Evolutionary conservation across 176 grass and related monocot species (phyloP).

Genomic region (Rhipidocladum racemiflorum): DNA sequence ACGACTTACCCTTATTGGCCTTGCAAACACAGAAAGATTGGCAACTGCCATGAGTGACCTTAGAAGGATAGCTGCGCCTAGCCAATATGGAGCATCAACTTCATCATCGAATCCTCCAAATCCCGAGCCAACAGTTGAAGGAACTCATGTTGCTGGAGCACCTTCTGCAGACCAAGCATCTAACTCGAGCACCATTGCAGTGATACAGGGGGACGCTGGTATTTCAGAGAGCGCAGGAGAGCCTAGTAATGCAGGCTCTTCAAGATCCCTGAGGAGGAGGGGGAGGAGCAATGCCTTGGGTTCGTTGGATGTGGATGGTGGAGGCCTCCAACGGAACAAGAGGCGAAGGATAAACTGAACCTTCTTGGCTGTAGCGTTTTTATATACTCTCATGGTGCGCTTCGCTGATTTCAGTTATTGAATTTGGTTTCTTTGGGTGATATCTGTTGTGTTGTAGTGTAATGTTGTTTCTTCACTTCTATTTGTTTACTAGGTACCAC

Average conservation of each 20-base stretch:
- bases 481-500: conserved; percentile 12
- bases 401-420: conserved; percentile 30
- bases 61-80: conserved; percentile 64
- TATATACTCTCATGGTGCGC: neutral
- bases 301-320: conserved; percentile 79
- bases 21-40: conserved; percentile 65
- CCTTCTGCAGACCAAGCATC: conserved; percentile 76
- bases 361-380: conserved; percentile 11
- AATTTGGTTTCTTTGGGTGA: conserved; percentile 25
- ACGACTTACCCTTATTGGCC: conserved; percentile 59
- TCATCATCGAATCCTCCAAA: conserved; percentile 55
- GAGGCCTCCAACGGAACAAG: conserved; percentile 52
- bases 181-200: conserved; percentile 82
- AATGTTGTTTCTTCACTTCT: neutral
- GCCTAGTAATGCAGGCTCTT: conserved; percentile 64
- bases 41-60: conserved; percentile 60
- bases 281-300: conserved; percentile 54
- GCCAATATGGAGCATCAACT: conserved; percentile 56
- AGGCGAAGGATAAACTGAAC: conserved; percentile 78
- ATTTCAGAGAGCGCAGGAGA: conserved; percentile 35
- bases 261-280: conserved; percentile 64
- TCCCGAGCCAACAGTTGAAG: conserved; percentile 36
- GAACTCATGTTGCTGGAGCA: conserved; percentile 39
- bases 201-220: conserved; percentile 69
- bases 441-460: conserved; percentile 23